Conservation (phyloP, 2,329 filamentous ascomycete genomes). For the Corynespora cassiicola region DNA sequence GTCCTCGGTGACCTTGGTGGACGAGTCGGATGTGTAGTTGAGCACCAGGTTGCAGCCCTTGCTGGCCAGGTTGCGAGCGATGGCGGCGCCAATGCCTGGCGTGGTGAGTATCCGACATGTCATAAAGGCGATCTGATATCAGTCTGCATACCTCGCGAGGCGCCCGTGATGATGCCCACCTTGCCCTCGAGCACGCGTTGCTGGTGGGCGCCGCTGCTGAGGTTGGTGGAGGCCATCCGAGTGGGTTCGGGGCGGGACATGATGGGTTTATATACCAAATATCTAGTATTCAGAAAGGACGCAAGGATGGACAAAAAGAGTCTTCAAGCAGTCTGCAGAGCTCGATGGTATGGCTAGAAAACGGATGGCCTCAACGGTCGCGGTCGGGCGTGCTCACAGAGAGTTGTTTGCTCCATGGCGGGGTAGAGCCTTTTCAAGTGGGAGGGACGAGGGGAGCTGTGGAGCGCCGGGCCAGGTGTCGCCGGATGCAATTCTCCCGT, state of each 20-base stretch:
- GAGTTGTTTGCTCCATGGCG: slow-evolving; percentile 3
- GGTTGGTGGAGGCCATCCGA: slow-evolving; percentile 49
- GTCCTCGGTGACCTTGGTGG: slow-evolving; percentile 56
- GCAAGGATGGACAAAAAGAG: slow-evolving; percentile 1
- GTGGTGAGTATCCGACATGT: too few relatives aligned
- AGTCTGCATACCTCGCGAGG: slow-evolving; percentile 73
- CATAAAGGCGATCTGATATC: too few relatives aligned
- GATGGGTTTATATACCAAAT: slow-evolving; percentile 9
- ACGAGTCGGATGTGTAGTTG: slow-evolving; percentile 73
- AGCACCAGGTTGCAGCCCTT: slow-evolving; percentile 74
- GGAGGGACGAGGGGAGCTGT: slow-evolving; percentile 7
- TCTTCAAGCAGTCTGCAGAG: slow-evolving; percentile 2
- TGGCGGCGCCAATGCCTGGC: slow-evolving; percentile 74
- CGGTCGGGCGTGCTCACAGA: too few relatives aligned
- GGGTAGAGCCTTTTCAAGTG: too few relatives aligned
- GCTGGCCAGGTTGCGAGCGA: slow-evolving; percentile 72
- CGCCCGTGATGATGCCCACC: slow-evolving; percentile 79
- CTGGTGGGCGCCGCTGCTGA: slow-evolving; percentile 32
- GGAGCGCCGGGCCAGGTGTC: slow-evolving; percentile 14
- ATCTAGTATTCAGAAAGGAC: not conserved
- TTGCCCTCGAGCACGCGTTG: slow-evolving; percentile 70
- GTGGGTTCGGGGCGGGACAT: slow-evolving; percentile 48
- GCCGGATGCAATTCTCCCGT: slow-evolving; percentile 24
- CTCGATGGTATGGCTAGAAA: too few relatives aligned
- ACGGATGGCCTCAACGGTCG: too few relatives aligned